phyloP scores from a whole-genome alignment of 768 basidiomycete species.

The Podaxis sp. region DNA sequence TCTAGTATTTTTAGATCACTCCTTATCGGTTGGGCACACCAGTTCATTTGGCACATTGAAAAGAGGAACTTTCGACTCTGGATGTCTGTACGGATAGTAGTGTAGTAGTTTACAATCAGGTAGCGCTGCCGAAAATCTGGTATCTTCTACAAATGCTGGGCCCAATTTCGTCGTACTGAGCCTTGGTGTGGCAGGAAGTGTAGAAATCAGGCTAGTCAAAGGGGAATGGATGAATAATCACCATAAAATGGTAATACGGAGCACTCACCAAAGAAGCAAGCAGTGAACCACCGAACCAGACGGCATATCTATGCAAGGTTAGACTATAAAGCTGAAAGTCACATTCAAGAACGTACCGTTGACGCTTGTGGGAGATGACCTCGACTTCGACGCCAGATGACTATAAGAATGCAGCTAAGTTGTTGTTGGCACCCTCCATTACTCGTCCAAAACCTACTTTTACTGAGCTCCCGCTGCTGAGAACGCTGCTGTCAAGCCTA shows the following conservation, averaged over 20 bases:
- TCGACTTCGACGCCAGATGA: slow-evolving; percentile 98
- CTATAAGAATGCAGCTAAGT: slow-evolving; percentile 35
- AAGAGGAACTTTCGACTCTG: neutral
- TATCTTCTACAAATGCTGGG: slow-evolving; percentile 91
- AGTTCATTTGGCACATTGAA: neutral
- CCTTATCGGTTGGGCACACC: neutral
- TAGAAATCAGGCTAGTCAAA: slow-evolving; percentile 85
- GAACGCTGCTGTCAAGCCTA: slow-evolving; percentile 75
- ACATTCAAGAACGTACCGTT: slow-evolving; percentile 54
- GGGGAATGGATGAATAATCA: neutral
- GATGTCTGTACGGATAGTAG: neutral
- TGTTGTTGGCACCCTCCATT: neutral
- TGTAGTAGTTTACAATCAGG: slow-evolving; percentile 25
- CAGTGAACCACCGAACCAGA: slow-evolving; percentile 97
- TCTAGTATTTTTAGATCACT: neutral
- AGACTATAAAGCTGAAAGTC: neutral
- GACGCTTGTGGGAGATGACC: slow-evolving; percentile 97
- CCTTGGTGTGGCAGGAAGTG: slow-evolving; percentile 90
- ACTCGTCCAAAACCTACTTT: slow-evolving; percentile 49
- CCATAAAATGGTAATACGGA: neutral
- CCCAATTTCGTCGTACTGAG: slow-evolving; percentile 91
- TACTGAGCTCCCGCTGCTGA: slow-evolving; percentile 70
- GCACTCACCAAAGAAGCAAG: slow-evolving; percentile 83
- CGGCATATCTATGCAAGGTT: slow-evolving; percentile 64
- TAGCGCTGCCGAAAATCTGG: slow-evolving; percentile 91